phyloP scores from a whole-genome alignment of 2,329 filamentous ascomycete genomes.

The Chaetomiaceae sp. region DNA sequence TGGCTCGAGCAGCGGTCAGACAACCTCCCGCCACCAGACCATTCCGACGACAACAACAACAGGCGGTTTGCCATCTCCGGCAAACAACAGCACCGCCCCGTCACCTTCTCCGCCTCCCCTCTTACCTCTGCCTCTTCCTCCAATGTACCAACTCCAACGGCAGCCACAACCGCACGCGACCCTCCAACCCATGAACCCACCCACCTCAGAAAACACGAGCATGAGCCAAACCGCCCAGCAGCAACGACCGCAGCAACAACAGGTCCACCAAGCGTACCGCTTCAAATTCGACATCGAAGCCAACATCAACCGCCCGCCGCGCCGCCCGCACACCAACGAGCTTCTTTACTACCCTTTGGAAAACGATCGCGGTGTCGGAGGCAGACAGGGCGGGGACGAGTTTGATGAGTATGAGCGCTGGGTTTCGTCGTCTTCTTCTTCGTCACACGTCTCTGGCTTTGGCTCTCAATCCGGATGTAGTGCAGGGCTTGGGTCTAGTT shows the following conservation, averaged over 20 bases:
- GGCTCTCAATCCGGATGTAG: not conserved
- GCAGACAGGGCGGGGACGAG: constrained; percentile 15
- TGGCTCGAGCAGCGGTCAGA: constrained; percentile 2
- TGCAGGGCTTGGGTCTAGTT: not conserved
- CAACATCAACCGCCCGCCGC: constrained; percentile 41
- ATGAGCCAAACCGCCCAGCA: constrained; percentile 1
- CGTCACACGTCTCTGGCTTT: not conserved
- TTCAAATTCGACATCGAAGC: constrained; percentile 46
- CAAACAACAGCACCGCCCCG: no score
- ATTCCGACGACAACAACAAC: not conserved
- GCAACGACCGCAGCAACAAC: constrained; percentile 9
- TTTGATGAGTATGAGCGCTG: constrained; percentile 11
- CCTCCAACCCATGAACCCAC: constrained; percentile 1
- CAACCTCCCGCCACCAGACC: not conserved
- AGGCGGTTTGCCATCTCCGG: not conserved
- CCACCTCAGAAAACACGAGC: not conserved
- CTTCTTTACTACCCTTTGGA: constrained; percentile 36
- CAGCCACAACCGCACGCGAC: constrained; percentile 1
- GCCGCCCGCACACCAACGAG: constrained; percentile 40
- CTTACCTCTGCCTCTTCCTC: not conserved
- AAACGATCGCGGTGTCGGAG: no score
- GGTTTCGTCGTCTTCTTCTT: not conserved
- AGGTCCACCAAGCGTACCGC: constrained; percentile 41
- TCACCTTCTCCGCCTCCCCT: no score
- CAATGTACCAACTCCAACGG: no score